Base-by-base conservation (phyloP, 495 filamentous ascomycete genomes). In the Stereocaulon alpinum region DNA sequence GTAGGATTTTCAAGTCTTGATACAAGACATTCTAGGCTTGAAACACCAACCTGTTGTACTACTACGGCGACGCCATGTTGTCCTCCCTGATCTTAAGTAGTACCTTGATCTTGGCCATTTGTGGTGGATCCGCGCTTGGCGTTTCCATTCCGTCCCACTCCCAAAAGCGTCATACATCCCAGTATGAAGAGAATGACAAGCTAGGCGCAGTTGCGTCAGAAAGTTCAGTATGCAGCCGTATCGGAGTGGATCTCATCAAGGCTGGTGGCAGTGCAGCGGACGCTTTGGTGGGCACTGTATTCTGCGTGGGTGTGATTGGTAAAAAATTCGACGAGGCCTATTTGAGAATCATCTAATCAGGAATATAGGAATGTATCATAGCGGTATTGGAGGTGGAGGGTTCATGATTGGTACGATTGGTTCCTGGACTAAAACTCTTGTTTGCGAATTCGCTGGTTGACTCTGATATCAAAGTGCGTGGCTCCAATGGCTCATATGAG, bases 331-430 rank as follows among this genome's bases (percentile, higher is more conserved):
- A 24, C n/a, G 10, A 44, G 11, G 10, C 44, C 42, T 22, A 14
- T 17, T 14, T n/a, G 14, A 12, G 50, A 40, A 7, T 40, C 59
- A 37, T 22, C 40, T 45, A 48, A 54, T 9, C 12, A 50, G 45
- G 60, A 69, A 41, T 68, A 22, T 24, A 76, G 82, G 76, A 0
- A 92, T 93, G 88, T 89, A 92, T 62, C 89, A 95, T 70, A 88
- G 85, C 32, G 89, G 89, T 30, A 83, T 95, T 40, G 89, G 89
- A 4, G 91, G 91, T 5, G 91, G 91, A n/a, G 90, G 91, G 0
- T 96, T 95, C 71, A 84, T 86, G 77, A 77, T 95, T n/a, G 44
- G 58, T 60, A 54, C 2, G 79, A 30, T 92, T 27, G 80, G 85
- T 43, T 30, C 76, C 80, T 17, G 24, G 29, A 29, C 71, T 76